A percentile compares a stretch with the other conserved stretches of the same genome.
Conservation (phyloP, 306 rosid species). For the Casuarina cunninghamiana region DNA sequence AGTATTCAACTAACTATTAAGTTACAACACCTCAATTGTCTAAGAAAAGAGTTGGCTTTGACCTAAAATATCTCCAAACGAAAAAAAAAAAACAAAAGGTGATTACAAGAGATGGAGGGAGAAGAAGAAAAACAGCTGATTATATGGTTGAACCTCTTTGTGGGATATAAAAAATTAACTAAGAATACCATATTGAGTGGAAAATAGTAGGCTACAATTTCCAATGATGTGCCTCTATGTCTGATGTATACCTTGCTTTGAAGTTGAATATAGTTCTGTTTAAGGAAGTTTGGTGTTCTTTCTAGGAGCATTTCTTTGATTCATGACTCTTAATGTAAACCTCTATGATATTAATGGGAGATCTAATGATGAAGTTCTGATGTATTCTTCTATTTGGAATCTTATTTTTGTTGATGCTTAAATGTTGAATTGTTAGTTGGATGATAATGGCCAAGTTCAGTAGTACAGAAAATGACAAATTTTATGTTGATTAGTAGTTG, state of each 20-base stretch:
- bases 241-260: background rate
- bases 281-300: background rate
- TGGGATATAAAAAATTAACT: background rate
- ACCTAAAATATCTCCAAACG: background rate
- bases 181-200: background rate
- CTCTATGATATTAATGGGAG: background rate
- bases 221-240: background rate
- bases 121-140: background rate
- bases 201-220: background rate
- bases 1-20: no score
- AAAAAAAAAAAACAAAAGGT: background rate
- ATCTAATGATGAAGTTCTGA: background rate
- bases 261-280: background rate
- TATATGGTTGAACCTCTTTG: background rate
- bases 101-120: background rate
- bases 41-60: background rate
- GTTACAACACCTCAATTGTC: background rate
- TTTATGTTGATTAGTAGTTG: background rate
- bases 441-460: background rate
- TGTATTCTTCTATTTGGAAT: background rate
- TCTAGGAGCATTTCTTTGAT: background rate
- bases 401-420: background rate
- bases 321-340: background rate
- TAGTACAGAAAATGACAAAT: background rate
- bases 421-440: background rate